Evolutionary conservation across 345 rosid species (phyloP).

Genomic region (Stellera chamaejasme): DNA sequence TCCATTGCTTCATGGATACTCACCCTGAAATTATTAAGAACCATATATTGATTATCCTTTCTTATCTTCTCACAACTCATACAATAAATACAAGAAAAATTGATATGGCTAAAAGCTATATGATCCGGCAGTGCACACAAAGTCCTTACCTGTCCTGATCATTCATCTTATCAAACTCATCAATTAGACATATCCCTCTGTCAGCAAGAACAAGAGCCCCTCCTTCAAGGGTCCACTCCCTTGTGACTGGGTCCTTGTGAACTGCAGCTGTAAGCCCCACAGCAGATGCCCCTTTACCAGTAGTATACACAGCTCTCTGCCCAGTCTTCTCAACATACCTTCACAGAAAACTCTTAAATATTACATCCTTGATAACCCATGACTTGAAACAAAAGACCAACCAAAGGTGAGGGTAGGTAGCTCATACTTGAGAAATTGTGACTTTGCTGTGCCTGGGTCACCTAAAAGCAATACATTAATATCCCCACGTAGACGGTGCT

Average conservation of each 20-base stretch:
- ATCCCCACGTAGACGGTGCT: constrained; percentile 88
- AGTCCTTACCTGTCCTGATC: constrained; percentile 85
- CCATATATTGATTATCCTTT: neutral
- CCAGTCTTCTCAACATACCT: constrained; percentile 98
- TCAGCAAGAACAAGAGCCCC: constrained; percentile 99
- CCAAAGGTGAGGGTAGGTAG: neutral
- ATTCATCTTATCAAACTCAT: constrained; percentile 99
- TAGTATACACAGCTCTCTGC: constrained; percentile 97
- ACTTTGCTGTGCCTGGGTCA: constrained; percentile 98
- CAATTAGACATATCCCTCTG: constrained; percentile 91
- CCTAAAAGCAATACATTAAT: constrained; percentile 89
- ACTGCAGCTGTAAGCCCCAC: constrained; percentile 98
- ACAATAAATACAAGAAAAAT: neutral
- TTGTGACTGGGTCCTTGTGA: constrained; percentile 98
- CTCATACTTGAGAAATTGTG: constrained; percentile 91
- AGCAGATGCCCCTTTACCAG: constrained; percentile 98
- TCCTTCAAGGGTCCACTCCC: constrained; percentile 99
- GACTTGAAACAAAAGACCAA: neutral
- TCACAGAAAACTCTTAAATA: constrained; percentile 10
- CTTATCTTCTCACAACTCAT: neutral
- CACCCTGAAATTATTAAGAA: constrained; percentile 47
- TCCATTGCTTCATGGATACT: constrained; percentile 99
- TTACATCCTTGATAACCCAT: constrained; percentile 13
- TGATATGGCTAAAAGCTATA: constrained; percentile 1
- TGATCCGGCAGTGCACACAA: constrained; percentile 1